These are phyloP conservation scores for Pythium dissimile DNA, from an alignment of 352 stramenopile genomes.

Conservation along the genomic window DNA sequence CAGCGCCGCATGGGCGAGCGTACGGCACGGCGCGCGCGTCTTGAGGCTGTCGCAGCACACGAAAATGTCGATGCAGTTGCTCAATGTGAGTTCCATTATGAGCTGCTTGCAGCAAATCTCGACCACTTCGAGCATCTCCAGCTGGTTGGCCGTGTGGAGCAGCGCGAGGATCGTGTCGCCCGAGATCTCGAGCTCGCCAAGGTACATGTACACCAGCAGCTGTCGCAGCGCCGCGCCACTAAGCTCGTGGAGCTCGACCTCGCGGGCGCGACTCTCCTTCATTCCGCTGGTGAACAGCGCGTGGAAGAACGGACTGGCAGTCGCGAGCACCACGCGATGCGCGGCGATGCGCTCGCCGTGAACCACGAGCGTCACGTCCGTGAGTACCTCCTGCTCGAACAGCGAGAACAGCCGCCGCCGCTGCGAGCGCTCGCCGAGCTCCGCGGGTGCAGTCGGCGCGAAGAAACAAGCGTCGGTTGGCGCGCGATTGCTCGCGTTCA, in stretches of 20 bases:
- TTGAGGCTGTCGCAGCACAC: slow-evolving; percentile 57
- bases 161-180: slow-evolving; percentile 63
- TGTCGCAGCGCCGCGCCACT: slow-evolving; percentile 39
- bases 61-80: slow-evolving; percentile 76
- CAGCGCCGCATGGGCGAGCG: slow-evolving; percentile 49
- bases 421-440: slow-evolving; percentile 22
- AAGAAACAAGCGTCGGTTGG: too few relatives aligned
- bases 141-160: slow-evolving; percentile 59
- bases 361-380: slow-evolving; percentile 63
- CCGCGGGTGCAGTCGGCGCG: too few relatives aligned
- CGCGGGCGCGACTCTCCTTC: slow-evolving; percentile 40
- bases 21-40: slow-evolving; percentile 39
- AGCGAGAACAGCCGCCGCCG: slow-evolving; percentile 45
- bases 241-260: slow-evolving; percentile 55
- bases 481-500: background rate
- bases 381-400: slow-evolving; percentile 43
- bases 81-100: slow-evolving; percentile 58
- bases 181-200: slow-evolving; percentile 46
- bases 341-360: slow-evolving; percentile 40
- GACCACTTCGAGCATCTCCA: slow-evolving; percentile 68
- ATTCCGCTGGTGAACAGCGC: slow-evolving; percentile 77
- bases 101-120: slow-evolving; percentile 72
- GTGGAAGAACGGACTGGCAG: slow-evolving; percentile 65
- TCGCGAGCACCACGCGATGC: slow-evolving; percentile 61
- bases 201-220: slow-evolving; percentile 68